Conservation (phyloP, 371 early-diverging fungal genomes). For the Mortierella sp. region DNA sequence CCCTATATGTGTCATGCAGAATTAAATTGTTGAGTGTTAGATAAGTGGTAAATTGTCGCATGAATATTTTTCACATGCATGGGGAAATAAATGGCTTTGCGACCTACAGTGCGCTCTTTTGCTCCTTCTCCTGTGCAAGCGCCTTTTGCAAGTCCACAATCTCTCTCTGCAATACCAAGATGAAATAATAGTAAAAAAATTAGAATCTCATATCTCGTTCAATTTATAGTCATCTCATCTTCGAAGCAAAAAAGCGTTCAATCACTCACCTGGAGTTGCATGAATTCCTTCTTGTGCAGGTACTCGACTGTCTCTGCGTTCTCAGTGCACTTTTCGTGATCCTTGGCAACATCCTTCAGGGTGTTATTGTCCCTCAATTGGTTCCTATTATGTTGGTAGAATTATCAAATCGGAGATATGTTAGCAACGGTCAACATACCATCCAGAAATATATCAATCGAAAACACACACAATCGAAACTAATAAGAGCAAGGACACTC, state of each 20-base stretch:
- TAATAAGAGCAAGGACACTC: neutral
- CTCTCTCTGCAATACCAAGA: slow-evolving; percentile 24
- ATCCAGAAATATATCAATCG: neutral
- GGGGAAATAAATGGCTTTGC: neutral
- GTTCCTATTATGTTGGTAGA: slow-evolving; percentile 12
- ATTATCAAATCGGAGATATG: no score
- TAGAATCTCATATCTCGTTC: neutral
- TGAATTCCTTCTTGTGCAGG: slow-evolving; percentile 35
- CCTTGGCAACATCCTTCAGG: slow-evolving; percentile 34
- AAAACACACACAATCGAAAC: neutral
- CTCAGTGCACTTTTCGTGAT: slow-evolving; percentile 44
- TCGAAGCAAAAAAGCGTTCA: neutral
- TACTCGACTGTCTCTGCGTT: slow-evolving; percentile 28
- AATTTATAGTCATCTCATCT: neutral
- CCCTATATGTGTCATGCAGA: slow-evolving; percentile 12
- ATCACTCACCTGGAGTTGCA: slow-evolving; percentile 23
- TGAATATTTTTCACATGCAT: neutral
- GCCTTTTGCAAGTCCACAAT: slow-evolving; percentile 21
- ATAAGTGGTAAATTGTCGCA: neutral
- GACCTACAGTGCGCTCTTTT: slow-evolving; percentile 31
- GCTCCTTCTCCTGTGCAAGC: slow-evolving; percentile 31
- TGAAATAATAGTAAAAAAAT: neutral
- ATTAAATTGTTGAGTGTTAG: neutral
- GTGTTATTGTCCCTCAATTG: slow-evolving; percentile 41
- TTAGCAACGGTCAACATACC: neutral